These are phyloP conservation scores for Nicotiana paniculata DNA, from an alignment of 257 asterid genomes.

Conservation along the genomic window DNA sequence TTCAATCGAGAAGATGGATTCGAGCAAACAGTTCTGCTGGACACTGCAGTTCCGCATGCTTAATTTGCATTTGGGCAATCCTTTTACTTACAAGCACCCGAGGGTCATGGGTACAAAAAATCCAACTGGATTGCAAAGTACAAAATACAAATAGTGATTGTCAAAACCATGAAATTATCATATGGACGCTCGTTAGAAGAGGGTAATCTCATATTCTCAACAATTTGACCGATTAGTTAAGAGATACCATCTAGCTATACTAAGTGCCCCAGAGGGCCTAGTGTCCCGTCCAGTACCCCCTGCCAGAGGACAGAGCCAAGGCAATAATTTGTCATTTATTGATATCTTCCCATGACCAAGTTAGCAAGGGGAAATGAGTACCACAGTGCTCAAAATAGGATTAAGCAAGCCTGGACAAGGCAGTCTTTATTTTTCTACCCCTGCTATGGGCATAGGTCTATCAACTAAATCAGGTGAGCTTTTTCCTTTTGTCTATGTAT, in stretches of 20 bases:
- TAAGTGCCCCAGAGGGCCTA: not conserved
- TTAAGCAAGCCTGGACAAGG: not conserved
- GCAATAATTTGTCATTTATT: not conserved
- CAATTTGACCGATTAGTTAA: not conserved
- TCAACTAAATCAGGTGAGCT: not conserved
- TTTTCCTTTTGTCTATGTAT: not conserved
- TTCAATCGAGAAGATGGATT: not conserved
- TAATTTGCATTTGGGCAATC: not conserved
- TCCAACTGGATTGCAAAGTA: not conserved
- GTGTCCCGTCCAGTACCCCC: not conserved
- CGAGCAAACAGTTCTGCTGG: not conserved
- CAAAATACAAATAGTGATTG: not conserved
- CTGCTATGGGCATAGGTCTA: not conserved
- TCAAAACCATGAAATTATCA: not conserved
- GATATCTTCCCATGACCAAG: not conserved
- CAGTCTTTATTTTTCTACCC: not conserved
- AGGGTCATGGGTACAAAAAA: not conserved
- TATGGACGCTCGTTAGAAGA: not conserved
- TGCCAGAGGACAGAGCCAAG: not conserved
- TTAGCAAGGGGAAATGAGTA: not conserved
- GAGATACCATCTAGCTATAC: not conserved
- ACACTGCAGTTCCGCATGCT: not conserved
- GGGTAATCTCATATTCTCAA: not conserved
- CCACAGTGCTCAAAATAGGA: not conserved
- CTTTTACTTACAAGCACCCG: not conserved